phyloP scores from a whole-genome alignment of 768 basidiomycete genomes.

The Panaeolus cyanescens region DNA sequence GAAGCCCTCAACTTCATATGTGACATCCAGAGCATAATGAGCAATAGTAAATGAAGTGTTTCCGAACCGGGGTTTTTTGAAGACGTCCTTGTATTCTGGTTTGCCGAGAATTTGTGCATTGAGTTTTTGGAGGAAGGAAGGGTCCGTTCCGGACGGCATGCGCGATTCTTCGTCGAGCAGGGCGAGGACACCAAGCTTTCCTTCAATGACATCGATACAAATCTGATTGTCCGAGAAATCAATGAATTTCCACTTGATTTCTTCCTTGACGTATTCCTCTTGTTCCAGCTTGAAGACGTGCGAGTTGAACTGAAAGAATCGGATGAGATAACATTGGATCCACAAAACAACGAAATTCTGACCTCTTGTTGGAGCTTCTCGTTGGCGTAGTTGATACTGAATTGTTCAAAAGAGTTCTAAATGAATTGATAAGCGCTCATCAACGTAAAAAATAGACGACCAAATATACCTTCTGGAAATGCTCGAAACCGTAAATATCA shows the following conservation, averaged over 20 bases:
- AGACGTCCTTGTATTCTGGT: conserved; percentile 83
- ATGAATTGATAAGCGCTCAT: conserved; percentile 4
- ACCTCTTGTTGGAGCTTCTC: conserved; percentile 98
- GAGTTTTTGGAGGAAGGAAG: conserved; percentile 92
- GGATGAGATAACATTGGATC: conserved; percentile 10
- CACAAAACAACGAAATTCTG: conserved; percentile 13
- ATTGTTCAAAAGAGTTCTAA: conserved; percentile 93
- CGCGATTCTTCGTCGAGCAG: conserved; percentile 98
- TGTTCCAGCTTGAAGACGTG: conserved; percentile 99
- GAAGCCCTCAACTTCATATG: conserved; percentile 98
- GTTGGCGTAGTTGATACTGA: conserved; percentile 99
- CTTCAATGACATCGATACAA: conserved; percentile 98
- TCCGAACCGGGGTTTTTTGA: conserved; percentile 99
- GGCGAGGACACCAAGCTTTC: conserved; percentile 92
- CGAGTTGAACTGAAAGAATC: conserved; percentile 80
- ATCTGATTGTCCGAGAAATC: conserved; percentile 99
- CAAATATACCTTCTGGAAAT: conserved; percentile 82
- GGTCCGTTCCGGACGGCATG: conserved; percentile 88
- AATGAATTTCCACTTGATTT: conserved; percentile 99
- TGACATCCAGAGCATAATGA: conserved; percentile 97
- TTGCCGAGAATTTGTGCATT: conserved; percentile 78
- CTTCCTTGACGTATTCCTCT: conserved; percentile 97
- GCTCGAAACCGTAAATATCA: conserved; percentile 97
- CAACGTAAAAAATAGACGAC: background rate
- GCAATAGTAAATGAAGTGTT: conserved; percentile 97